Percentiles rank a stretch among this genome's conserved stretches.
These are phyloP conservation scores for Colletotrichum sp. DNA, from an alignment of 2,329 filamentous ascomycete species.

Conservation along the genomic window DNA sequence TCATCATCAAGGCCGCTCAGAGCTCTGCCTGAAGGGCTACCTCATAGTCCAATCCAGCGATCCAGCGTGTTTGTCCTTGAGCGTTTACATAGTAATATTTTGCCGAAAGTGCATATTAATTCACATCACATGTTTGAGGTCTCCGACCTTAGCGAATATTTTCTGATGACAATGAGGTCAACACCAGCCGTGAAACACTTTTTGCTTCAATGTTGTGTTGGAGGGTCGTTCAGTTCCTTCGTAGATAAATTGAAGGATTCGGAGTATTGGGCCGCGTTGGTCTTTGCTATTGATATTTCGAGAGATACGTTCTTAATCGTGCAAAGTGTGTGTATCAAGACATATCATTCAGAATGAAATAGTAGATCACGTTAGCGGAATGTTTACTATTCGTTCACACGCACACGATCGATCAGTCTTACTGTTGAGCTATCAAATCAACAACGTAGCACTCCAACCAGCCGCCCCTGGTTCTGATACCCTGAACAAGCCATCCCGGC, in stretches of 20 bases:
- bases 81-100: not conserved
- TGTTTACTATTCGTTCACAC: not conserved
- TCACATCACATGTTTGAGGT: not conserved
- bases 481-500: not conserved
- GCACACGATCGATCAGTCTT: not conserved
- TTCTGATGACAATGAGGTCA: not conserved
- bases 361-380: not conserved
- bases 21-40: not conserved
- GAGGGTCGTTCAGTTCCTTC: not conserved
- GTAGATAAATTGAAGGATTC: not conserved
- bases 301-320: accelerated
- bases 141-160: not conserved
- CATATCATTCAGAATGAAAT: not conserved
- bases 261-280: not conserved
- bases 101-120: not conserved
- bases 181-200: not conserved
- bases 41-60: not conserved
- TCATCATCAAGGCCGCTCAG: conserved; percentile 28
- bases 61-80: not conserved
- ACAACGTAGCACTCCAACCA: not conserved
- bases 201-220: not conserved
- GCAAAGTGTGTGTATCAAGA: not conserved
- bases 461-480: not conserved
- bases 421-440: not conserved
- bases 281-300: not conserved